Conservation (phyloP, 1,284 basidiomycete genomes). For the Gastroboletus turbinatus region DNA sequence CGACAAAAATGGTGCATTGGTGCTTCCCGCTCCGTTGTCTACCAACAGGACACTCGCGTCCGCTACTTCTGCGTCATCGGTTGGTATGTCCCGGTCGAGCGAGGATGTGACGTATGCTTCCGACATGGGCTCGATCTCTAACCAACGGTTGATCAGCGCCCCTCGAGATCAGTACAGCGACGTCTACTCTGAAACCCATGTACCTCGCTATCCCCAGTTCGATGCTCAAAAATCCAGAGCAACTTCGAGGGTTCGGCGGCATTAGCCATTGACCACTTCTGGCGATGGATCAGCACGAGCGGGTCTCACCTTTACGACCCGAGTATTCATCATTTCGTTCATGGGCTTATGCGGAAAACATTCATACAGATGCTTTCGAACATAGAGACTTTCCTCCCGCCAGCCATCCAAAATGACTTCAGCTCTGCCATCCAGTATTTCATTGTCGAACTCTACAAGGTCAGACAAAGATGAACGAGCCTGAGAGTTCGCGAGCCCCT, state of each 20-base stretch:
- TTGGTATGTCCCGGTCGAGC: conserved; percentile 60
- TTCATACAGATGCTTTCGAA: conserved; percentile 99
- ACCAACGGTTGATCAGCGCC: conserved; percentile 56
- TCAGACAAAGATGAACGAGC: conserved; percentile 66
- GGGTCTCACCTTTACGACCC: conserved; percentile 91
- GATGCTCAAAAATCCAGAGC: conserved; percentile 62
- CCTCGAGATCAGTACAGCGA: conserved; percentile 49
- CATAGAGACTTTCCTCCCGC: conserved; percentile 88
- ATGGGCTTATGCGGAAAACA: conserved; percentile 96
- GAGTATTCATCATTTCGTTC: conserved; percentile 90
- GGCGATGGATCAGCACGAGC: conserved; percentile 93
- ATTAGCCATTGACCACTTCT: conserved; percentile 87
- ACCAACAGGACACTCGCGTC: conserved; percentile 49
- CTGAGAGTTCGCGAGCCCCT: conserved; percentile 65
- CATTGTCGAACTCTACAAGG: conserved; percentile 83
- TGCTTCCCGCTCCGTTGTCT: conserved; percentile 68
- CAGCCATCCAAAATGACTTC: conserved; percentile 82
- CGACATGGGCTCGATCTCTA: conserved; percentile 55
- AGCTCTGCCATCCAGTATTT: conserved; percentile 76
- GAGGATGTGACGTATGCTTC: conserved; percentile 57
- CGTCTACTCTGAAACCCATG: conserved; percentile 32
- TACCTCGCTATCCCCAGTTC: conserved; percentile 33
- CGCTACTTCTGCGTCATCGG: conserved; percentile 48
- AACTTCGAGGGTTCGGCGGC: conserved; percentile 63
- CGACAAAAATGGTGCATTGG: conserved; percentile 66